Evolutionary conservation across 1,139 yeast species (phyloP).

Genomic region (Yamadazyma trypodendri): DNA sequence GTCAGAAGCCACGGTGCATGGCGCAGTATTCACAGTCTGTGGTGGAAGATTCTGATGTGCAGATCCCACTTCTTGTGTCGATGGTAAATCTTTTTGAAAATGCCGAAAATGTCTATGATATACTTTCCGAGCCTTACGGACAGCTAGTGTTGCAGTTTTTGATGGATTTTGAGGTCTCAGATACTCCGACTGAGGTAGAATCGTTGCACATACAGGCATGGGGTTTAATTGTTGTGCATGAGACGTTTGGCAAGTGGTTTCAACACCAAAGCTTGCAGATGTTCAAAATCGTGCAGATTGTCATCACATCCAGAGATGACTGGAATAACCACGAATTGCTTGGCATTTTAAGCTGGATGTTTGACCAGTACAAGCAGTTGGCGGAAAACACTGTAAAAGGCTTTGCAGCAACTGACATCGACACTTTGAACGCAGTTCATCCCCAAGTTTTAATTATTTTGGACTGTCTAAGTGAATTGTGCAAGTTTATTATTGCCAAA

Average conservation of each 20-base stretch:
- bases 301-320: constrained; percentile 39
- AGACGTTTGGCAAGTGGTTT: constrained; percentile 9
- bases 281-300: constrained; percentile 11
- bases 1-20: constrained; percentile 4
- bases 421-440: constrained; percentile 18
- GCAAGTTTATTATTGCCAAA: constrained; percentile 51
- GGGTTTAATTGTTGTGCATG: constrained; percentile 9
- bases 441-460: constrained; percentile 28
- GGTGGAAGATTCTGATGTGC: constrained; percentile 7
- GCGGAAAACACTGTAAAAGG: constrained; percentile 14
- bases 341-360: constrained; percentile 55
- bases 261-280: constrained; percentile 12
- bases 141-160: constrained; percentile 6
- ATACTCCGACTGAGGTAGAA: constrained; percentile 7
- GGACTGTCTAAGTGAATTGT: constrained; percentile 53
- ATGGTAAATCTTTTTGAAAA: constrained; percentile 11
- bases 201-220: constrained; percentile 5
- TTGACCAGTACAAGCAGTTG: constrained; percentile 34
- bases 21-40: constrained; percentile 3
- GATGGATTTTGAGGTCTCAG: constrained; percentile 5
- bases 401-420: constrained; percentile 12
- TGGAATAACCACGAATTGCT: constrained; percentile 56
- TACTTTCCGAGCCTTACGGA: constrained; percentile 6
- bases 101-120: constrained; percentile 9
- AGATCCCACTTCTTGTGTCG: constrained; percentile 10